Evolutionary conservation across 1,284 basidiomycete species (phyloP), one percentile per base, ranked within the genome.

Genomic region (Erythrobasidium hasegawianum): DNA sequence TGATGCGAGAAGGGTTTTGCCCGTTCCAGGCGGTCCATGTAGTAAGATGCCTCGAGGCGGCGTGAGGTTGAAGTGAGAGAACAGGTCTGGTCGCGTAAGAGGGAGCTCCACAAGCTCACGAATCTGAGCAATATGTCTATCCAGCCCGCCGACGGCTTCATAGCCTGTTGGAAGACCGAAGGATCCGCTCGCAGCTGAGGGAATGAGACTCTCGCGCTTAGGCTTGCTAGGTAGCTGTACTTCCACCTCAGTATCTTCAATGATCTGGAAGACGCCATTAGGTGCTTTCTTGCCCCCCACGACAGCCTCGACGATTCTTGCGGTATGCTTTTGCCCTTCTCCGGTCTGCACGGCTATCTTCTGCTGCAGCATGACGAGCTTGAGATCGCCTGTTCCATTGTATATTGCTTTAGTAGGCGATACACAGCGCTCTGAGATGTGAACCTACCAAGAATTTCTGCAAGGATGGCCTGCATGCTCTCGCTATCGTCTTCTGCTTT

Each of bases 41-140:
- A 97, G 83, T 4, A 96, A 82, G 47, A 97, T 86, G 7, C 93
- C 93, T 18, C 64, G 53, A 45, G 41, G 47, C 1, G 26, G 45
- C 29, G 7, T 74, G 79, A 67, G 68, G 89, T 92, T 90, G 75
- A 97, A 95, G 73, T 89, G 85, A 0, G 81, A 83, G 79, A 95
- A 98, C 14, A 97, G 82, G 61, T 94, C 89, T 5, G 96, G 96
- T 39, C 87, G 86, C 20, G 84, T 88, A 54, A 98, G 81, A 1
- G 96, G 96, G 61, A 98, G 87, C 75, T 98, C 95, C 43, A 99
- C 84, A n/a, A 99, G 84, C 72, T 93, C 88, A 41, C 89, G 85
- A 69, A 99, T 90, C 76, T 91, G 86, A 59, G 85, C 81, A 69
- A 99, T 94, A 75, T 97, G 93, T 70, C 85, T 84, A 71, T 87